These are phyloP conservation scores for Martiniozyma abietophila DNA, from an alignment of 805 yeast species.

Conservation along the genomic window DNA sequence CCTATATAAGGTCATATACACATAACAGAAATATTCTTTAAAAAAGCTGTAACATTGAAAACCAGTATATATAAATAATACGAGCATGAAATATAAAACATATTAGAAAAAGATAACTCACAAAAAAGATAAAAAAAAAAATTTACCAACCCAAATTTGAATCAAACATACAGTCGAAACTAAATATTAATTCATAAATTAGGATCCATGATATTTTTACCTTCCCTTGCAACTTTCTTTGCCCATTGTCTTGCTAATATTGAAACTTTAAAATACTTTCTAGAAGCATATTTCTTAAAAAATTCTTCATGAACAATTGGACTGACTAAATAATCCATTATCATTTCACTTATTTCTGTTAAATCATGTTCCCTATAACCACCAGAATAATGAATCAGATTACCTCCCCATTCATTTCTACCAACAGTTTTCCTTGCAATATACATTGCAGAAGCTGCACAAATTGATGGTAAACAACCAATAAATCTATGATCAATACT, in stretches of 20 bases:
- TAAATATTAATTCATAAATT: conserved; percentile 15
- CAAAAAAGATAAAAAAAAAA: too few species aligned
- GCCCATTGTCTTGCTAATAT: conserved; percentile 80
- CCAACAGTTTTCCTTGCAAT: conserved; percentile 68
- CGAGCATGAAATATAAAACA: too few species aligned
- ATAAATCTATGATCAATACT: conserved; percentile 69
- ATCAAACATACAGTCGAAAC: neutral
- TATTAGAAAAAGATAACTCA: too few species aligned
- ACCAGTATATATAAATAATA: too few species aligned
- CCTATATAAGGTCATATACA: too few species aligned
- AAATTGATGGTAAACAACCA: conserved; percentile 62
- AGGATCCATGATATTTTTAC: conserved; percentile 33
- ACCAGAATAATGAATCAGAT: conserved; percentile 84
- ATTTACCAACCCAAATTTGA: neutral
- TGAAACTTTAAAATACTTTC: conserved; percentile 80
- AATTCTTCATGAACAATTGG: conserved; percentile 90
- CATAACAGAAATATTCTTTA: too few species aligned
- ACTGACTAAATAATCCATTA: conserved; percentile 65
- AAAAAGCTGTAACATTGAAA: too few species aligned
- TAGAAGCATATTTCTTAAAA: conserved; percentile 85
- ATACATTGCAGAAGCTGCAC: conserved; percentile 86
- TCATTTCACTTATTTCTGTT: conserved; percentile 60
- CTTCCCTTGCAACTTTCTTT: conserved; percentile 42
- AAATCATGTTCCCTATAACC: conserved; percentile 72
- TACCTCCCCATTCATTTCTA: conserved; percentile 68